Base-by-base conservation (phyloP, 305 asterid species). In the Plantago coronopus region DNA sequence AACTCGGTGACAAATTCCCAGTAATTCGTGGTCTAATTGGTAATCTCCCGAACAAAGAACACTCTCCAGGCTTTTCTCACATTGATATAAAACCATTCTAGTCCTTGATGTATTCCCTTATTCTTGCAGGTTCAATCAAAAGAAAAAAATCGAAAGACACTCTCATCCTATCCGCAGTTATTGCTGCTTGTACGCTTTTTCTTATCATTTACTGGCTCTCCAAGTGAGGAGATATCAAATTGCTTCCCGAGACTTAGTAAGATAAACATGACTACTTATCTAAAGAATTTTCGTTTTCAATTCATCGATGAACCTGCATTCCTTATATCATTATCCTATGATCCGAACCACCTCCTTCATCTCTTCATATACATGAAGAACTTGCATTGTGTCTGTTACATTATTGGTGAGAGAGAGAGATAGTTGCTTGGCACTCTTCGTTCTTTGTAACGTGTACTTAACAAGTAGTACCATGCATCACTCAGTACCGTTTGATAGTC, bases 201-300 rank as follows among this genome's bases (percentile, higher is more conserved):
- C 89, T 91, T 58, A 84, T 91, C 61, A 81, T 88, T 70, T 89
- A 84, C 69, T 86, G 98, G 96, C 96, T 91, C 68, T 91, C 97
- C 0, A 91, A 89, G 82, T 89, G 85, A 74, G 49, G 51, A 46
- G 25, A 17, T 17, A 37, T 48, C 42, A 23, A 9, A 51, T 22
- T 53, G 37, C 57, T 48, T 59, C 37, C 45, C 38, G 22, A 68
- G 62, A 51, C 48, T 46, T 49, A 66, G 68, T 53, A 62, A 61
- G 73, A 59, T 71, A 51, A 57, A 62, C 1, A 38, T 38, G 43
- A 71, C 21, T 48, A 55, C 66, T 23, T 21, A n/a, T 29, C 45
- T 61, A 38, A 42, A 61, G 62, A 68, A 64, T 64, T 71, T 48
- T 59, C 59, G 62, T 57, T 49, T 61, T 59, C 54, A 14, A 53